These are phyloP conservation scores for Diospyros kaki DNA, from an alignment of 148 eudicot genomes.

Conservation along the genomic window DNA sequence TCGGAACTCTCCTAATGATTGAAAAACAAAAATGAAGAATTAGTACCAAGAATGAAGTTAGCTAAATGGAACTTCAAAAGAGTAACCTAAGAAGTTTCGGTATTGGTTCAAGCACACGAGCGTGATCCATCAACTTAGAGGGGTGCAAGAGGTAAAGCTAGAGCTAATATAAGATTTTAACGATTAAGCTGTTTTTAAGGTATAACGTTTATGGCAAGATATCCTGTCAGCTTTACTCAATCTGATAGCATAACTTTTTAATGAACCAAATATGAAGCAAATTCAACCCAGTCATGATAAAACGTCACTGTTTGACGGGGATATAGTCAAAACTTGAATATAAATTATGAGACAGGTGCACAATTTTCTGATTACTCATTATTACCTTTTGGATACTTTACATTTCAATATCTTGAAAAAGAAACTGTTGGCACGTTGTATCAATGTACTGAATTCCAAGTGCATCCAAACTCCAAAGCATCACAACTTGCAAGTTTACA, in stretches of 20 bases:
- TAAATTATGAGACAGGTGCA: neutral
- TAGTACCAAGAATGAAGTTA: too few species aligned
- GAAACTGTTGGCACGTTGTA: neutral
- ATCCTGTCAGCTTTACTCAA: conserved; percentile 6
- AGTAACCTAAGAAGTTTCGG: too few species aligned
- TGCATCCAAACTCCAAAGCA: conserved; percentile 3
- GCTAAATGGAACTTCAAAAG: too few species aligned
- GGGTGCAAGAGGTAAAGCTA: too few species aligned
- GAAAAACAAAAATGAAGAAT: too few species aligned
- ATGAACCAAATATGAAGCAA: conserved; percentile 1
- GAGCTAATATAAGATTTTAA: too few species aligned
- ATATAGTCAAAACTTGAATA: neutral
- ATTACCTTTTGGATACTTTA: neutral
- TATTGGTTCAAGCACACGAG: too few species aligned
- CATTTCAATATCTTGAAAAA: conserved; percentile 1
- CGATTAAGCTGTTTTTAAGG: neutral
- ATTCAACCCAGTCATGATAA: conserved; percentile 9
- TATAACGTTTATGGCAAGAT: conserved; percentile 2
- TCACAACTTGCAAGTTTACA: conserved; percentile 4
- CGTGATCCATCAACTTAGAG: too few species aligned
- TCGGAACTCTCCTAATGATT: too few species aligned
- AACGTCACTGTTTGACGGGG: neutral
- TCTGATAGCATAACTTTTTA: neutral
- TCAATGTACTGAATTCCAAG: neutral
- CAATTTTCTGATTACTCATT: neutral